Evolutionary conservation across 1,284 basidiomycete genomes (phyloP), one percentile per base, ranked within the genome.

Genomic region (Moniliophthora roreri): DNA sequence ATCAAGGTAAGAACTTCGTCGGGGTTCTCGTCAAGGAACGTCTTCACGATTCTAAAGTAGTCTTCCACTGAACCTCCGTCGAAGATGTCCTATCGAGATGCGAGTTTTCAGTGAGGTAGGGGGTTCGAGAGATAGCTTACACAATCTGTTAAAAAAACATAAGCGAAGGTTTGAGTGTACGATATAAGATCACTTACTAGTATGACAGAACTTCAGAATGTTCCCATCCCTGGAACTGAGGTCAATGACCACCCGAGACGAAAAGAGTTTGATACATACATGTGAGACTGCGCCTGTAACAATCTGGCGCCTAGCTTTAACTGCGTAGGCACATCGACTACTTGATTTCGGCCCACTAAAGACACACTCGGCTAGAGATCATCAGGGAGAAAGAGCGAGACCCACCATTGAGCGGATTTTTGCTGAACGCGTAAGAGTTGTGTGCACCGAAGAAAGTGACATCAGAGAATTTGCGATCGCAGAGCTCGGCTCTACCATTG

Each of bases 1-100:
- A 91, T 68, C 54, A 91, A 66, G 0, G 87, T 87, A 54, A 90
- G 62, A 55, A 90, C 85, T 67, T 92, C 89, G 62, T 83, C 85
- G 0, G 88, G 85, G 68, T 93, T 90, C 2, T 74, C 68, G 54
- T 81, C 78, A 34, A 91, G 70, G 77, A 81, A 94, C 2, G 74
- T 69, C 58, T 81, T 80, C 62, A 91, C 85, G 13, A 66, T 74
- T 13, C 67, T 62, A n/a, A 92, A 75, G 66, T 88, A 91, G 57
- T 70, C 69, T 8, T 75, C 66, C 9, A 92, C 80, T 0, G 73
- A 69, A 20, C 89, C 87, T 16, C 82, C 85, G 60, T 90, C 83
- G 54, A 84, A 83, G 6, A 83, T 70, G 20, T 64, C 11, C 72
- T 75, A 50, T 8, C 59, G 24, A 6, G 13, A 10, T 21, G 24